Base-by-base conservation (phyloP, 2,329 filamentous ascomycete genomes). In the Penicillium sp. region DNA sequence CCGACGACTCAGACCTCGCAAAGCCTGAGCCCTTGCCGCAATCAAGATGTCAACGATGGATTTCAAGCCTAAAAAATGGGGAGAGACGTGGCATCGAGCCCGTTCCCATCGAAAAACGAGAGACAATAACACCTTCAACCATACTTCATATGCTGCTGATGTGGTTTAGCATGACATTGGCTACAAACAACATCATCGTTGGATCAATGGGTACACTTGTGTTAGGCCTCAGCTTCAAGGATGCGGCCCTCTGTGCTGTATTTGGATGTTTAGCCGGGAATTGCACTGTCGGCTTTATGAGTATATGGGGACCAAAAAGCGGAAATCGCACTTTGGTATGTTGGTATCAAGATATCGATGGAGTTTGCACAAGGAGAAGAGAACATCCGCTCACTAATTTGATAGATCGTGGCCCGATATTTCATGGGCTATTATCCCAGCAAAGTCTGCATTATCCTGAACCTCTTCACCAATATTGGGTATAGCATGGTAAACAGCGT, bases 391-490 rank as follows among this genome's bases (percentile, higher is more conserved):
- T 65, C 26, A 62, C 58, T 20, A 26, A 34, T 16, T 44, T 32
- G 18, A 57, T 62, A 76, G 73, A 74, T 77, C 38, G 68, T 76
- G 40, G 64, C 69, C 20, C 73, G 74, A 26, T 77, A 73, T 55
- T 75, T 75, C 46, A 76, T 78, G 74, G 76, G 76, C 6, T 77
- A 76, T 57, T 76, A 72, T 38, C 74, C 75, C 10, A 72, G 69
- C 57, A 76, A 75, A 60, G 58, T 76, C 34, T 73, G 64, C 65
- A 75, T 67, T 59, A 63, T 70, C 4, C 61, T 78, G 24, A 78
- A 78, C 48, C 67, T 78, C 16, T 64, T 78, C 32, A 75, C 75
- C 48, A 76, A 76, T 63, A 49, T 77, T 18, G 76, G 76, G 14
- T 78, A 76, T 43, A 70, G 73, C 32, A 76, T 77, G 66, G 71